Base-by-base conservation (phyloP, 169 alveolate species). In the Blepharisma undulans region DNA sequence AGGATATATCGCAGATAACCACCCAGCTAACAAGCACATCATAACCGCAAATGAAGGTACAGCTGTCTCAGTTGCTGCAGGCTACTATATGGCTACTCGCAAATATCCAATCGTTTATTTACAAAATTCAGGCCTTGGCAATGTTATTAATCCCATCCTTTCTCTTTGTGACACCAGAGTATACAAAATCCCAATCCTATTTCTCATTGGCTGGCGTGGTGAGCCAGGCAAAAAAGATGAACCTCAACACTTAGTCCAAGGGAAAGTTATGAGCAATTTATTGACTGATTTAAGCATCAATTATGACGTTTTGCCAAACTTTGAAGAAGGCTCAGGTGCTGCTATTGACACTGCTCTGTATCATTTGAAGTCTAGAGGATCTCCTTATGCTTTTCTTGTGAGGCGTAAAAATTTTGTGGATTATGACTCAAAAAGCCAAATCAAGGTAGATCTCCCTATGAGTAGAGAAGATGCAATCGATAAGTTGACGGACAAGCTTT, bases 141-240 rank as follows among this genome's bases (percentile, higher is more conserved):
- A 96, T 86, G 91, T 96, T 19, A 94, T 94, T 7, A 96, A 96
- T 84, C 98, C 98, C 0, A 92, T 94, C 29, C 89, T 94, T 66
- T 91, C 95, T 74, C 81, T 96, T 72, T 94, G 94, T 5, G 95
- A 94, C 87, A 92, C 93, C 25, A 92, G 94, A 89, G 98, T 96
- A 0, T 96, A 94, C 92, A 93, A 95, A 12, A 93, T 96, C 22
- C 98, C 98, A 0, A 94, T 93, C 93, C 80, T 96, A n/a, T 92
- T 88, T 19, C 79, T 96, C 36, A 93, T 95, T 8, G 97, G 97
- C 34, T 95, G 97, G 97, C 92, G 97, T 91, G 97, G 97, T 27
- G 97, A 95, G 76, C 96, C 96, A 1, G 97, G 97, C 4, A 93
- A 92, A 48, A 95, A 95, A 79, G 97, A 95, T 81, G 97, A 95